Evolutionary conservation across 2,329 filamentous ascomycete genomes (phyloP).

Genomic region (Aspergillus persii): DNA sequence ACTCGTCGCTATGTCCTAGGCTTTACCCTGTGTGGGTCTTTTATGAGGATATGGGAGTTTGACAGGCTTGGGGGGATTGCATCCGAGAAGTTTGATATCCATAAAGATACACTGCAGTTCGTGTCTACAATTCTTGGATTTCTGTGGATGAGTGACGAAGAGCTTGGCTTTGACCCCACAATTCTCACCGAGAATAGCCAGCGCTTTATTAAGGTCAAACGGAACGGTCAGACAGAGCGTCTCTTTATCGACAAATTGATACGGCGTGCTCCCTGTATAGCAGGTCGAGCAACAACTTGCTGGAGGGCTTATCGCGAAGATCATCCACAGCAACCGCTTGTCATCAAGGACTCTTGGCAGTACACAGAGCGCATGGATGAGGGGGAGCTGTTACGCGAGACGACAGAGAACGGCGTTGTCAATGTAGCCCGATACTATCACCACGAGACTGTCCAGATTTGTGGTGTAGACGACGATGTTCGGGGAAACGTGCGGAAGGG

Average conservation of each 20-base stretch:
- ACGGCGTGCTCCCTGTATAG: slow-evolving; percentile 29
- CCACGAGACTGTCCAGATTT: slow-evolving; percentile 9
- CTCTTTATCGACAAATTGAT: slow-evolving; percentile 42
- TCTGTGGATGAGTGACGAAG: slow-evolving; percentile 8
- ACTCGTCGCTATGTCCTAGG: slow-evolving; percentile 3
- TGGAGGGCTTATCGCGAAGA: slow-evolving; percentile 46
- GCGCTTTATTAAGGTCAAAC: slow-evolving; percentile 42
- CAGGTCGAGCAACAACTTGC: slow-evolving; percentile 44
- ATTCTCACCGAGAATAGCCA: slow-evolving; percentile 32
- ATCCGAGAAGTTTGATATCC: slow-evolving; percentile 6
- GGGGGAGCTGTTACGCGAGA: slow-evolving; percentile 24
- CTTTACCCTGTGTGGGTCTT: slow-evolving; percentile 8
- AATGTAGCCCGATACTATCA: slow-evolving; percentile 29
- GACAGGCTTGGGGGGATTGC: slow-evolving; percentile 4
- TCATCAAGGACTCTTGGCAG: slow-evolving; percentile 38
- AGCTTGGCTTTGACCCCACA: slow-evolving; percentile 23
- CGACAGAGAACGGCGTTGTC: slow-evolving; percentile 17
- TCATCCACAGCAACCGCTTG: slow-evolving; percentile 25
- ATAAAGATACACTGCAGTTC: neutral
- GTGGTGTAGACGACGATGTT: neutral
- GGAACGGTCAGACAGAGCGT: slow-evolving; percentile 36
- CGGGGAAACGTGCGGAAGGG: neutral
- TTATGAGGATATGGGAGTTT: slow-evolving; percentile 7
- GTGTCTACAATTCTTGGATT: slow-evolving; percentile 6
- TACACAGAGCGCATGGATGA: slow-evolving; percentile 27